Conservation (phyloP, 2,329 filamentous ascomycete species). For the Ascochyta fabae region DNA sequence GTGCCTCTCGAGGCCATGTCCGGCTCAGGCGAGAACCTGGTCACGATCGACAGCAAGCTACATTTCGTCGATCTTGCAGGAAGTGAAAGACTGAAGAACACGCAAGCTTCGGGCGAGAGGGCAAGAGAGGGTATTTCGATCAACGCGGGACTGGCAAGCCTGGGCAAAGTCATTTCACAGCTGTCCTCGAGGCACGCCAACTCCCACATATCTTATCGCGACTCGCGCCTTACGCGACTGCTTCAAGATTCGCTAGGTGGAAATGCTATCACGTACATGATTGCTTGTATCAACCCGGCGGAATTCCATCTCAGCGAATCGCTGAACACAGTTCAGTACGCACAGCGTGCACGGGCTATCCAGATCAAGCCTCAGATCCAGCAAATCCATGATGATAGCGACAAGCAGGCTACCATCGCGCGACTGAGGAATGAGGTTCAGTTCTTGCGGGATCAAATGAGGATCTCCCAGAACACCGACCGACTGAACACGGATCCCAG, state of each 20-base stretch:
- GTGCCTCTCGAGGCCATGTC: slow-evolving; percentile 83
- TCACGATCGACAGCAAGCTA: slow-evolving; percentile 96
- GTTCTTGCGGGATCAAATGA: slow-evolving; percentile 92
- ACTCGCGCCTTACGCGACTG: slow-evolving; percentile 94
- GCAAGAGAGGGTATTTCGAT: slow-evolving; percentile 98
- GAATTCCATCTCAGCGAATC: slow-evolving; percentile 98
- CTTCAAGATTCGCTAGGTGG: slow-evolving; percentile 96
- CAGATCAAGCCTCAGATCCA: slow-evolving; percentile 98
- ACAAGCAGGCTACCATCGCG: slow-evolving; percentile 93
- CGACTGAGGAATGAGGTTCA: slow-evolving; percentile 91
- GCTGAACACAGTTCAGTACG: slow-evolving; percentile 94
- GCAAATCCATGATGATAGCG: slow-evolving; percentile 83
- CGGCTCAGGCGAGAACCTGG: slow-evolving; percentile 61
- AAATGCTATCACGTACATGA: slow-evolving; percentile 99
- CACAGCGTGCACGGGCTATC: slow-evolving; percentile 92
- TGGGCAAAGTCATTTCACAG: slow-evolving; percentile 98
- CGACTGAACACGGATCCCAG: slow-evolving; percentile 62
- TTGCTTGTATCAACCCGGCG: slow-evolving; percentile 94
- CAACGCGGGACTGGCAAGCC: slow-evolving; percentile 90
- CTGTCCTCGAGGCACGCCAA: slow-evolving; percentile 87
- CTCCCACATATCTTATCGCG: slow-evolving; percentile 94
- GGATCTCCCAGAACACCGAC: slow-evolving; percentile 75
- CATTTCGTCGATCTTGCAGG: slow-evolving; percentile 98
- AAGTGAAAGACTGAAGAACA: slow-evolving; percentile 96
- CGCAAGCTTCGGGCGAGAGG: slow-evolving; percentile 89